These are phyloP conservation scores for Sphaerostilbella broomeana DNA, from an alignment of 2,329 filamentous ascomycete species.

Conservation along the genomic window DNA sequence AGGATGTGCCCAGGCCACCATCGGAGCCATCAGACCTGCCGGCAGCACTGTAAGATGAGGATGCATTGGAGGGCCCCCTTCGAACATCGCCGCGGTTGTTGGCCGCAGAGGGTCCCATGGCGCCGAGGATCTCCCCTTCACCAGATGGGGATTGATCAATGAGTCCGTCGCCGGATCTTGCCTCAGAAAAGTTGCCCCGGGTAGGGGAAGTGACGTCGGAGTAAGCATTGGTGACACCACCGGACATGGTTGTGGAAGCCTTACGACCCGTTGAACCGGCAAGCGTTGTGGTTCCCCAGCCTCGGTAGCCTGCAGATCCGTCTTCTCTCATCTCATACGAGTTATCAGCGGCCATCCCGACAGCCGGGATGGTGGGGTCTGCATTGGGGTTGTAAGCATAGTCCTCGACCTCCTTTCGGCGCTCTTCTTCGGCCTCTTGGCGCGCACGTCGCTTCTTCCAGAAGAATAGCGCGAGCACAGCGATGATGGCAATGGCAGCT, in stretches of 20 bases:
- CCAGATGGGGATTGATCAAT: constrained; percentile 46
- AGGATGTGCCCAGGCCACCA: constrained; percentile 38
- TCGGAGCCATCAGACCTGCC: constrained; percentile 65
- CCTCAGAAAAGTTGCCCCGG: constrained; percentile 58
- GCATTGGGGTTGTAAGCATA: constrained; percentile 98
- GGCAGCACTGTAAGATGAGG: constrained; percentile 85
- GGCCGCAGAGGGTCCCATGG: constrained; percentile 66
- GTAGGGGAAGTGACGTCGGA: constrained; percentile 72
- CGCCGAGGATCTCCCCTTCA: constrained; percentile 79
- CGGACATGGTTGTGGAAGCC: constrained; percentile 82
- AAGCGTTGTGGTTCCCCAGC: constrained; percentile 78
- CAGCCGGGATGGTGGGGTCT: constrained; percentile 65
- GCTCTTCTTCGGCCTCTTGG: constrained; percentile 77
- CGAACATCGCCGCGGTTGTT: constrained; percentile 68
- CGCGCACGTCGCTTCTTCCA: constrained; percentile 86
- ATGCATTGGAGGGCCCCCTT: constrained; percentile 89
- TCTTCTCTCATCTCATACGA: constrained; percentile 74
- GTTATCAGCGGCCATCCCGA: constrained; percentile 42
- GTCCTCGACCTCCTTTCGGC: constrained; percentile 93
- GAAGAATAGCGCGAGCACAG: constrained; percentile 69
- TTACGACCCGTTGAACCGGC: constrained; percentile 68
- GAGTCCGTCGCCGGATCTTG: constrained; percentile 60
- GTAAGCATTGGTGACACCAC: constrained; percentile 60
- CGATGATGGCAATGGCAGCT: constrained; percentile 73
- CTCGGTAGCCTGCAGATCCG: constrained; percentile 73